phyloP scores from a whole-genome alignment of 306 rosid species.

The Casuarina cunninghamiana region DNA sequence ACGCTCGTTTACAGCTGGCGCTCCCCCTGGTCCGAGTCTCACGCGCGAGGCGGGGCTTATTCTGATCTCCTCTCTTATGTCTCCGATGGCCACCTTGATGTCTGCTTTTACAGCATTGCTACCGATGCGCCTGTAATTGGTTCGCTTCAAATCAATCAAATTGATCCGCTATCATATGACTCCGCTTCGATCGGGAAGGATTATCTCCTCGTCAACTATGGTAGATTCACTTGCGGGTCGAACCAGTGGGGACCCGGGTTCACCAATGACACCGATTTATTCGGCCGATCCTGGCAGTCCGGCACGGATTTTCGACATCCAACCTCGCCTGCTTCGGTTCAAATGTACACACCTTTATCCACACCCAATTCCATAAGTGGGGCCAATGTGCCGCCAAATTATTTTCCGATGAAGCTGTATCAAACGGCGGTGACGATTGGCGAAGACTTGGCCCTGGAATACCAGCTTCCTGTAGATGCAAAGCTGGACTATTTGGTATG shows the following conservation, averaged over 20 bases:
- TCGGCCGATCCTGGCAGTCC: conserved; percentile 88
- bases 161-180: conserved; percentile 66
- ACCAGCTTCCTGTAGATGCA: conserved; percentile 72
- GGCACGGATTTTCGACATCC: conserved; percentile 34
- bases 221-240: conserved; percentile 73
- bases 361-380: conserved; percentile 48
- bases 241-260: conserved; percentile 88
- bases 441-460: conserved; percentile 47
- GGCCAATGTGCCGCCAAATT: conserved; percentile 63
- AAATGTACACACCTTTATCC: conserved; percentile 23
- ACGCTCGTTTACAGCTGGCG: conserved; percentile 90
- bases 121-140: conserved; percentile 89
- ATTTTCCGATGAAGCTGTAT: conserved; percentile 71
- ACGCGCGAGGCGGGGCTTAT: conserved; percentile 75
- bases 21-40: conserved; percentile 69
- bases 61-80: conserved; percentile 69
- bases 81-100: conserved; percentile 51
- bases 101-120: conserved; percentile 88
- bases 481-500: conserved; percentile 84
- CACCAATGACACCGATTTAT: conserved; percentile 64
- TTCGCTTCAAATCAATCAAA: conserved; percentile 62
- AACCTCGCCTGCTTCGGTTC: neutral
- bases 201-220: conserved; percentile 71
- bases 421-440: conserved; percentile 54
- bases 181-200: conserved; percentile 30